Evolutionary conservation across 2,329 filamentous ascomycete genomes (phyloP).

Genomic region (Xylariomycetidae sp.): DNA sequence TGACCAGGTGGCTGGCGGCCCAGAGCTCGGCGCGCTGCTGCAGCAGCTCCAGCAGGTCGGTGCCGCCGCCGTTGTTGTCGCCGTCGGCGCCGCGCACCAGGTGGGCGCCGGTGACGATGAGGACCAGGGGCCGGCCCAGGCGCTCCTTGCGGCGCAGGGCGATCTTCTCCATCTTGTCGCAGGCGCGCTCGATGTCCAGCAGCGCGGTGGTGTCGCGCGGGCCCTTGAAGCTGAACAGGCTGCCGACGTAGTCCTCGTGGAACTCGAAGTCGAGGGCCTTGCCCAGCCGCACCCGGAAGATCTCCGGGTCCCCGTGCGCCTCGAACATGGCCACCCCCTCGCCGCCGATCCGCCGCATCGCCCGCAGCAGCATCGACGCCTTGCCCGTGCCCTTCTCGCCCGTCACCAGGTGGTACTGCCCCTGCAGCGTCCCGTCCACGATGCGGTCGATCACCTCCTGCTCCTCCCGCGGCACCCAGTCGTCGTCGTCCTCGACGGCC

Average conservation of each 20-base stretch:
- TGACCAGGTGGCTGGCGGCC: constrained; percentile 65
- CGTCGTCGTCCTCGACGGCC: constrained; percentile 10
- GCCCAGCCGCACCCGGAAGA: constrained; percentile 84
- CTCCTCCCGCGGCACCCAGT: constrained; percentile 71
- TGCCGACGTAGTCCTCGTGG: constrained; percentile 94
- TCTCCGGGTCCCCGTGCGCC: constrained; percentile 87
- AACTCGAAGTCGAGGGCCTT: constrained; percentile 94
- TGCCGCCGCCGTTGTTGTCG: constrained; percentile 90
- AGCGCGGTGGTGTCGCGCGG: constrained; percentile 86
- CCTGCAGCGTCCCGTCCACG: constrained; percentile 63
- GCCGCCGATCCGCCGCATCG: constrained; percentile 85
- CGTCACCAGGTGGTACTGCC: constrained; percentile 84
- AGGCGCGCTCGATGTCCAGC: constrained; percentile 87
- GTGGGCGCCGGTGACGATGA: constrained; percentile 91
- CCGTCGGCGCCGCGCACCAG: constrained; percentile 84
- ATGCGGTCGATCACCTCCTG: constrained; percentile 75
- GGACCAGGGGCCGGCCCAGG: constrained; percentile 63
- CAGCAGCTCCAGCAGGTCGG: constrained; percentile 86
- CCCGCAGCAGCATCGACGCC: constrained; percentile 88
- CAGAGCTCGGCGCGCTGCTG: constrained; percentile 89
- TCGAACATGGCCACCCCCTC: constrained; percentile 91
- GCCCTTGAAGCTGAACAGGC: constrained; percentile 87
- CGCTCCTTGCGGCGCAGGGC: constrained; percentile 62
- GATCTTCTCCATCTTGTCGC: constrained; percentile 96
- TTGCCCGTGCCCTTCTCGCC: constrained; percentile 96